phyloP scores from a whole-genome alignment of 768 basidiomycete genomes.

The Tulasnella sp. region DNA sequence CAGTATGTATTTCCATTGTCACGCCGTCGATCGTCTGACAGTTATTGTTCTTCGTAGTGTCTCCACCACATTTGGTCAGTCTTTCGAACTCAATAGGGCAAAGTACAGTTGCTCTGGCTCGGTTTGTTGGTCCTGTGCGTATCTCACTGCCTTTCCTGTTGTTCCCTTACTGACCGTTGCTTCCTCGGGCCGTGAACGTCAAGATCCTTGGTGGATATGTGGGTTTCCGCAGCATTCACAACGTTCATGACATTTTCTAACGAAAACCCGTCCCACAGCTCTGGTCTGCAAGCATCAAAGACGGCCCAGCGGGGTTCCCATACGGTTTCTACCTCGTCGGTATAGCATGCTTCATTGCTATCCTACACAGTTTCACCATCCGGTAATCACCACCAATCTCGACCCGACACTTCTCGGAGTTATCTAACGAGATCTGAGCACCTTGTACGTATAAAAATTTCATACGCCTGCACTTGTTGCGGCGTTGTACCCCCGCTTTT shows the following conservation, averaged over 20 bases:
- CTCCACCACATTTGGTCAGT: slow-evolving; percentile 77
- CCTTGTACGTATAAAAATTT: too few relatives aligned
- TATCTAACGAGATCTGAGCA: too few relatives aligned
- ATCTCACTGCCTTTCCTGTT: slow-evolving; percentile 15
- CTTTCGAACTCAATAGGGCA: slow-evolving; percentile 94
- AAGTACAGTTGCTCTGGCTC: slow-evolving; percentile 84
- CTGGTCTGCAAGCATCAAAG: slow-evolving; percentile 59
- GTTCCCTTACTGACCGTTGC: neutral
- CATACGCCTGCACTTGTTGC: too few relatives aligned
- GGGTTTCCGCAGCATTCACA: slow-evolving; percentile 21
- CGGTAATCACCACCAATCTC: too few relatives aligned
- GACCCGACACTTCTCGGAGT: too few relatives aligned
- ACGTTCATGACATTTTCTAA: neutral
- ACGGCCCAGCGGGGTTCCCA: slow-evolving; percentile 58
- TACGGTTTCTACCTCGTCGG: slow-evolving; percentile 62
- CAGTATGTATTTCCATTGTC: slow-evolving; percentile 34
- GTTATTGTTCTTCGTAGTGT: slow-evolving; percentile 43
- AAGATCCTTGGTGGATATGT: slow-evolving; percentile 68
- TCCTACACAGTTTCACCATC: slow-evolving; percentile 64
- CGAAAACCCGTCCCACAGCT: slow-evolving; percentile 30
- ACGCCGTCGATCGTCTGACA: neutral
- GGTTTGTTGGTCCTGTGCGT: slow-evolving; percentile 65
- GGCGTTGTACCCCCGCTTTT: too few relatives aligned
- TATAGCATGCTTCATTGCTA: slow-evolving; percentile 44
- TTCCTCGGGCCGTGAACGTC: neutral